Base-by-base conservation (phyloP, 2,329 filamentous ascomycete species). In the Xenosphaeropsis pyriputrescens region DNA sequence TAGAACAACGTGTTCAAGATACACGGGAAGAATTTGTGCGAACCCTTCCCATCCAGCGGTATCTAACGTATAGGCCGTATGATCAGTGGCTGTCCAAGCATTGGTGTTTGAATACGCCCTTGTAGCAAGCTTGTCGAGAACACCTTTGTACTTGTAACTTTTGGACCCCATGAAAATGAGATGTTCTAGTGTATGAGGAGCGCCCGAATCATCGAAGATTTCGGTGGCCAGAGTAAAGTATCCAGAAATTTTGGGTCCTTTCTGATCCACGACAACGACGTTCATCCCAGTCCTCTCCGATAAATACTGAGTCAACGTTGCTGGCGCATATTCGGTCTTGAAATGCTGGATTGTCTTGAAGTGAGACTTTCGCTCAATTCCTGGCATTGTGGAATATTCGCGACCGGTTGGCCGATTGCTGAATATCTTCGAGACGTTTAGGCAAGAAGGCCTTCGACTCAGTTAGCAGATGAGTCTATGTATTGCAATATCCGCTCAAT, bases 41-140 rank as follows among this genome's bases (percentile, higher is more conserved):
- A 98, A 98, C 7, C 89, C 89, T 50, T 93, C 86, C 89, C 91
- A 98, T 2, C 91, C 91, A 17, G 91, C 91, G 9, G 86, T 91
- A 51, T 95, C 85, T 13, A 98, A 68, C 0, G 86, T 95, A 59
- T 98, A 98, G 2, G 88, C 88, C 1, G 93, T 98, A 55, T 96
- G 88, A 50, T 96, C 91, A 11, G 83, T 91, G 16, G 86, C 86
- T 1, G 91, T 98, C 85, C 89, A 98, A 4, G 91, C 91, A 59
- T 98, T 98, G 22, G 91, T 98, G 41, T 72, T 74, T 1, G 89
- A 93, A 57, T 96, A 98, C 1, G 89, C 85, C 46, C 93, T 75
- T 4, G 85, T 93, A 2, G 91, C 85, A 41, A 98, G 71, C 61
- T 93, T 94, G 57, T 96, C 89, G 14, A 98, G 70, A 31, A 98